Percentiles rank a stretch among this genome's conserved stretches.
phyloP scores from a whole-genome alignment of 1,284 basidiomycete genomes.

The Papiliotrema flavescens region DNA sequence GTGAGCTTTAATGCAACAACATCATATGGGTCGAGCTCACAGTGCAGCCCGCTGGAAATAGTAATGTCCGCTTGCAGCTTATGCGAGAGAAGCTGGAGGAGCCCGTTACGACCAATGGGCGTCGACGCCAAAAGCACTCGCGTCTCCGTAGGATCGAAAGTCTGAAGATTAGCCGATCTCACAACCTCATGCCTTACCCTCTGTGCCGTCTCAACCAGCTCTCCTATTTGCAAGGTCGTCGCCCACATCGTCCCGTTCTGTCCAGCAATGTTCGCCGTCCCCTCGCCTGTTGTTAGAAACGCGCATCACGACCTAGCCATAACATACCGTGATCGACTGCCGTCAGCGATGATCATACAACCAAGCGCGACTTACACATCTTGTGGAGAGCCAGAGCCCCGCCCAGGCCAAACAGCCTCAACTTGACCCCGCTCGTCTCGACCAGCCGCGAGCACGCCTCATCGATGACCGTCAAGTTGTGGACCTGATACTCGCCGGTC shows the following conservation, averaged over 20 bases:
- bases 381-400: conserved; percentile 95
- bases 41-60: conserved; percentile 91
- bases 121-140: conserved; percentile 90
- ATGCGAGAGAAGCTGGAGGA: conserved; percentile 85
- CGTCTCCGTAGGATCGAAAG: conserved; percentile 85
- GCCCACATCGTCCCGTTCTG: conserved; percentile 99
- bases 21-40: conserved; percentile 20
- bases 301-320: background rate
- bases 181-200: conserved; percentile 55
- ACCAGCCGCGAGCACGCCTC: conserved; percentile 88
- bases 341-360: conserved; percentile 18
- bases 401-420: conserved; percentile 89
- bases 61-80: conserved; percentile 92
- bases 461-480: conserved; percentile 86
- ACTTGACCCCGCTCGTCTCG: conserved; percentile 87
- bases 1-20: background rate
- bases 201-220: conserved; percentile 95
- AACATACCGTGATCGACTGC: conserved; percentile 44
- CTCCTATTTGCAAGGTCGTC: conserved; percentile 93
- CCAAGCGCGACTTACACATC: conserved; percentile 67
- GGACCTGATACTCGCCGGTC: conserved; percentile 71
- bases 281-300: conserved; percentile 57
- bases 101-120: conserved; percentile 86
- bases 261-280: conserved; percentile 90
- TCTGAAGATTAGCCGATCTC: conserved; percentile 29